These are phyloP conservation scores for Torulaspora microellipsoides DNA, from an alignment of 805 yeast species.

Conservation along the genomic window DNA sequence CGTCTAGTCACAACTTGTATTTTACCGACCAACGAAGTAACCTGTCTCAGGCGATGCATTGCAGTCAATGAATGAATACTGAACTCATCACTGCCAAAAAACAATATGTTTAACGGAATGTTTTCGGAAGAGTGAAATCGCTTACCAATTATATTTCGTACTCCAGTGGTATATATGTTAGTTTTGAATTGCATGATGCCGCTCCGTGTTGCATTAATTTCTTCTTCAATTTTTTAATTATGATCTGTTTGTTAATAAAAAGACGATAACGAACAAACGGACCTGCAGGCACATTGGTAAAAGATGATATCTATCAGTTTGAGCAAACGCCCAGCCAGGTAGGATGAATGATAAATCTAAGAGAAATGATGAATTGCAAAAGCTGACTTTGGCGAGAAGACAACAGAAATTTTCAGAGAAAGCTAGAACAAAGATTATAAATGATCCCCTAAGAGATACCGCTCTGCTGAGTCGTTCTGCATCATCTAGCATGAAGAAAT, in stretches of 20 bases:
- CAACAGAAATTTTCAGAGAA: conserved; percentile 33
- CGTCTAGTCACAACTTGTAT: conserved; percentile 62
- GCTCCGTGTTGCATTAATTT: too few species aligned
- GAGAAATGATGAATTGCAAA: background rate
- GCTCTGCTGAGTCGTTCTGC: conserved; percentile 63
- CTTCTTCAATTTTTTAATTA: too few species aligned
- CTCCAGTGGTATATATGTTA: too few species aligned
- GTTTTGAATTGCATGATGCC: too few species aligned
- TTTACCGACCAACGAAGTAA: conserved; percentile 21
- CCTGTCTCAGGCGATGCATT: conserved; percentile 28
- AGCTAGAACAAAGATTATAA: conserved; percentile 20
- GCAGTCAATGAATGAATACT: conserved; percentile 51
- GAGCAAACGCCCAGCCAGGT: background rate
- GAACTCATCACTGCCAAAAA: conserved; percentile 75
- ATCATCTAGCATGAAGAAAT: conserved; percentile 31
- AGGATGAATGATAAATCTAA: background rate
- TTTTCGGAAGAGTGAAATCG: conserved; percentile 1
- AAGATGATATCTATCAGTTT: too few species aligned
- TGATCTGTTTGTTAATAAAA: too few species aligned
- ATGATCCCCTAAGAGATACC: conserved; percentile 33
- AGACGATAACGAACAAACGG: too few species aligned
- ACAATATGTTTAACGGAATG: conserved; percentile 44
- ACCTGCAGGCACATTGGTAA: too few species aligned
- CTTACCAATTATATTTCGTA: too few species aligned
- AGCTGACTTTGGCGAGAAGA: conserved; percentile 25